phyloP scores from a whole-genome alignment of 345 rosid genomes.

The Dipteronia dyeriana region DNA sequence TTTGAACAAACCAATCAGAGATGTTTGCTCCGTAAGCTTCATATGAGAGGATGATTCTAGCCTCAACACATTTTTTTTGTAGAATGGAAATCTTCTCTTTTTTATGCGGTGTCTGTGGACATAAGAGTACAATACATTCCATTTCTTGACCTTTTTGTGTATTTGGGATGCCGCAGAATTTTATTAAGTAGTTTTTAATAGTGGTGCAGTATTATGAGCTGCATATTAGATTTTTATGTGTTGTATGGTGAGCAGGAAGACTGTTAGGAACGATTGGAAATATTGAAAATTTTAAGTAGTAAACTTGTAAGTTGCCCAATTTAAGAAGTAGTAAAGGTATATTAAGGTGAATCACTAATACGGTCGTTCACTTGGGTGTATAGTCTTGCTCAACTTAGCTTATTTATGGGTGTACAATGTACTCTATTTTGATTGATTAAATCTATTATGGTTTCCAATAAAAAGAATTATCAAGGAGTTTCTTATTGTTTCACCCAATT shows the following conservation, averaged over 20 bases:
- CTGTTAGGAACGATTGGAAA: too few species aligned
- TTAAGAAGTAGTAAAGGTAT: background rate
- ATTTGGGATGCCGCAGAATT: too few species aligned
- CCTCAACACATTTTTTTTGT: background rate
- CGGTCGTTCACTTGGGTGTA: background rate
- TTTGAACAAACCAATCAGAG: background rate
- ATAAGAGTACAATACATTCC: too few species aligned
- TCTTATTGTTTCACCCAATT: too few species aligned
- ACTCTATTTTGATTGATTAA: background rate
- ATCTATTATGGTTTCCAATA: background rate
- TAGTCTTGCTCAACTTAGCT: too few species aligned
- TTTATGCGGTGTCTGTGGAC: background rate
- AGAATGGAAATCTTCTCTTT: background rate
- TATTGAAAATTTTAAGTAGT: background rate
- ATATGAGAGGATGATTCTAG: background rate
- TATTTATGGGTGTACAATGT: background rate
- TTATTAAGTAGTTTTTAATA: background rate
- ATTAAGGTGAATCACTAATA: background rate
- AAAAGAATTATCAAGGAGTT: background rate
- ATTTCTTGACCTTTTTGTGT: too few species aligned
- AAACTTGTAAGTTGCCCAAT: background rate
- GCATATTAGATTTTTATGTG: too few species aligned
- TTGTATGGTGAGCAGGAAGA: too few species aligned
- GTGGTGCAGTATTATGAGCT: background rate
- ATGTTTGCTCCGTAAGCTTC: background rate